Evolutionary conservation across 2,329 filamentous ascomycete genomes (phyloP).

Genomic region (Cyclaneusma minus): DNA sequence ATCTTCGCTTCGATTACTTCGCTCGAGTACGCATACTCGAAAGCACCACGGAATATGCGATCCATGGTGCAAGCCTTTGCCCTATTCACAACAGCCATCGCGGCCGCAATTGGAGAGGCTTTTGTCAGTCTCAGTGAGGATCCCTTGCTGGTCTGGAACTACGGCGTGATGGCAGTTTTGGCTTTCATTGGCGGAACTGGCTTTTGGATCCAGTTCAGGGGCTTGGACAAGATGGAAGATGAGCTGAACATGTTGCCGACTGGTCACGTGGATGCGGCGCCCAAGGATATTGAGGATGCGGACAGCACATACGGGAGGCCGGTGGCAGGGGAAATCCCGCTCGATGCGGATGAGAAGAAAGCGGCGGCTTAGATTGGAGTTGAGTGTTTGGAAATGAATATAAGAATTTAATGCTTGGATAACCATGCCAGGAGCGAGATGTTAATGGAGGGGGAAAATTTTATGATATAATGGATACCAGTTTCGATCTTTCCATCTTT

Average conservation of each 20-base stretch:
- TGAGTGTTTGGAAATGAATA: no score
- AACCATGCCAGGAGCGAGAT: no score
- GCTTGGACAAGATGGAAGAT: conserved; percentile 54
- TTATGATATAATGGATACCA: no score
- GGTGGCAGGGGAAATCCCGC: no score
- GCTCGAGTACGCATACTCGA: conserved; percentile 64
- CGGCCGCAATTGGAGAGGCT: conserved; percentile 55
- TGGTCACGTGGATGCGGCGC: conserved; percentile 7
- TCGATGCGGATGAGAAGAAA: no score
- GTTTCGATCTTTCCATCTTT: no score
- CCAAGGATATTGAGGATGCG: conserved; percentile 10
- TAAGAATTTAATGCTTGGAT: no score
- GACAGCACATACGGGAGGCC: no score
- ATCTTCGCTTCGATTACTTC: conserved; percentile 44
- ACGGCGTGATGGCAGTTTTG: conserved; percentile 44
- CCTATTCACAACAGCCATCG: conserved; percentile 56
- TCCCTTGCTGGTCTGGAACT: conserved; percentile 59
- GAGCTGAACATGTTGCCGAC: conserved; percentile 42
- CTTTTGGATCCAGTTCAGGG: conserved; percentile 55
- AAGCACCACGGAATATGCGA: conserved; percentile 68
- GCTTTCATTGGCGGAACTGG: conserved; percentile 43
- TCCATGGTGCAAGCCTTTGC: conserved; percentile 57
- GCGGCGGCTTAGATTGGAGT: no score
- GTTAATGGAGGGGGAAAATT: no score
- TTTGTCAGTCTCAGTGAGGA: conserved; percentile 45